A percentile compares a stretch with the other conserved stretches of the same genome.
These are phyloP conservation scores for Macrolepiota dolichaula DNA, from an alignment of 768 basidiomycete species.

Conservation along the genomic window DNA sequence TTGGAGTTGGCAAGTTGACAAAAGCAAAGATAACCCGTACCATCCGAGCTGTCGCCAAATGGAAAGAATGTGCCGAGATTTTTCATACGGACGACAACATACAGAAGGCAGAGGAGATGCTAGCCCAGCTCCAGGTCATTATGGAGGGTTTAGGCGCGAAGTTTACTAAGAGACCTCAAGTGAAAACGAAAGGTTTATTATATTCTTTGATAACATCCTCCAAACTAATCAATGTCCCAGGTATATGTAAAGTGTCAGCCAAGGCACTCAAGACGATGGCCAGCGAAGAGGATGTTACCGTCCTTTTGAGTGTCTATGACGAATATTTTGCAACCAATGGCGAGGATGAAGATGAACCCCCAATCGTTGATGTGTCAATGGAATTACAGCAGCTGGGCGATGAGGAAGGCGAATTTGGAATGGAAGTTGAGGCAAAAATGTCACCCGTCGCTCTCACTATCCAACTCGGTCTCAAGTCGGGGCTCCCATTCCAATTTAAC, in stretches of 20 bases:
- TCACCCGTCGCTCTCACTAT: not conserved
- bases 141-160: not conserved
- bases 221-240: not conserved
- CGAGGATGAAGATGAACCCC: not conserved
- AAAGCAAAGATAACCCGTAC: not conserved
- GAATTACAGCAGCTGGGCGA: not conserved
- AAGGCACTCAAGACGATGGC: not conserved
- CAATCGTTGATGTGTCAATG: not conserved
- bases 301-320: not conserved
- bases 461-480: not conserved
- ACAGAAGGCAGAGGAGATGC: not conserved
- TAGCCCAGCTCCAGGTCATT: not conserved
- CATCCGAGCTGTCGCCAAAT: not conserved
- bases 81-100: not conserved
- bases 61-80: not conserved
- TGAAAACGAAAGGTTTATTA: not conserved
- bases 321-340: not conserved
- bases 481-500: not conserved
- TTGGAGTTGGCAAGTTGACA: not conserved
- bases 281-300: not conserved
- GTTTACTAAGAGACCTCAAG: not conserved
- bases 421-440: not conserved
- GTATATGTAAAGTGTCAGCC: not conserved
- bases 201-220: too few species aligned
- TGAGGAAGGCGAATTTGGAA: not conserved